A percentile compares a stretch with the other conserved stretches of the same genome.
These are phyloP conservation scores for Leavenworthia alabamica DNA, from an alignment of 345 rosid species.

Conservation along the genomic window DNA sequence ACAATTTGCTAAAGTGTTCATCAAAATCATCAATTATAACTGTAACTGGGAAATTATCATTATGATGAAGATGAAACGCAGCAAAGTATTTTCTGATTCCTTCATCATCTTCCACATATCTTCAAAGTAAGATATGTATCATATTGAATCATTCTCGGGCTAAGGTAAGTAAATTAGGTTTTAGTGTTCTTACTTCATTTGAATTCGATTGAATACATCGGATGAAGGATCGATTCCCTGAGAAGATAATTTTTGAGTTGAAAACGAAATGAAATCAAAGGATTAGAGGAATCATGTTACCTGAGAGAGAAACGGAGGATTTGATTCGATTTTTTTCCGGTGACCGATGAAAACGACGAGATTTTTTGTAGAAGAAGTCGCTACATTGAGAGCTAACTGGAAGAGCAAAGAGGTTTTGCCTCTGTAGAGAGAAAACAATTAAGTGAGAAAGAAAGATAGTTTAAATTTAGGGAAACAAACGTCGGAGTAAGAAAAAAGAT, in stretches of 20 bases:
- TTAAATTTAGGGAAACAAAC: not conserved
- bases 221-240: slow-evolving; percentile 67
- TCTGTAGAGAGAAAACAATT: slow-evolving; percentile 38
- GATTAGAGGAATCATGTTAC: slow-evolving; percentile 23
- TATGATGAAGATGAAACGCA: slow-evolving; percentile 67
- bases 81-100: slow-evolving; percentile 71
- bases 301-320: slow-evolving; percentile 74
- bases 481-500: not conserved
- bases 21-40: slow-evolving; percentile 77
- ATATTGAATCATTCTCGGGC: not conserved
- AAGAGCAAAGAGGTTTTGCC: slow-evolving; percentile 83
- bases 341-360: slow-evolving; percentile 68
- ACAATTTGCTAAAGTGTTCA: slow-evolving; percentile 62
- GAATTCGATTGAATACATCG: slow-evolving; percentile 49
- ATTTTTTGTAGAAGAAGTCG: slow-evolving; percentile 21
- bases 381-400: slow-evolving; percentile 64
- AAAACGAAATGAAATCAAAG: no score
- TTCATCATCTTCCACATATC: slow-evolving; percentile 75
- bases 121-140: not conserved
- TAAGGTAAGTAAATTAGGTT: not conserved
- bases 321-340: slow-evolving; percentile 48
- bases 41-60: slow-evolving; percentile 38
- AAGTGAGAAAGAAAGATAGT: not conserved
- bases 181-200: slow-evolving; percentile 56
- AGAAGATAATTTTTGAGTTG: no score